Conservation (phyloP, 495 filamentous ascomycete genomes). For the Letharia lupina region DNA sequence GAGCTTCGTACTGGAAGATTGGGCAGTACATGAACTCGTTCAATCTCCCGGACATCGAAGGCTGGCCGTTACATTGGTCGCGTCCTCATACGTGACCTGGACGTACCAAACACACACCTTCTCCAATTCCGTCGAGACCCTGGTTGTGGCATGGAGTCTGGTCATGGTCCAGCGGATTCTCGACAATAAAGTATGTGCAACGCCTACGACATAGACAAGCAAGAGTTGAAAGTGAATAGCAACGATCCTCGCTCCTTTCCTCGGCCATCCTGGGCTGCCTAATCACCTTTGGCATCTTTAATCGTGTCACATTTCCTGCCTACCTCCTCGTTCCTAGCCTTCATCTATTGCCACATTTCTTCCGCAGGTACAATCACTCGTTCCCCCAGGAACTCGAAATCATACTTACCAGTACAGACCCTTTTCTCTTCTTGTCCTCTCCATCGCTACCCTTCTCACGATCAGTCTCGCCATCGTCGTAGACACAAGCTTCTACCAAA, state of each 20-base stretch:
- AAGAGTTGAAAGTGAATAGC: slow-evolving; percentile 33
- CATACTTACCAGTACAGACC: slow-evolving; percentile 45
- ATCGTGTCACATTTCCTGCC: slow-evolving; percentile 92
- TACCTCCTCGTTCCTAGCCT: slow-evolving; percentile 76
- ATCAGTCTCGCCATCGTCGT: slow-evolving; percentile 61
- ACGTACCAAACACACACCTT: slow-evolving; percentile 98
- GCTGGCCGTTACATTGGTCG: slow-evolving; percentile 67
- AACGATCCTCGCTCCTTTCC: slow-evolving; percentile 64
- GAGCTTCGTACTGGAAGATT: slow-evolving; percentile 94
- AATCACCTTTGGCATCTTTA: slow-evolving; percentile 79
- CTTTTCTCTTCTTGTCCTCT: slow-evolving; percentile 53
- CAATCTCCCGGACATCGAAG: slow-evolving; percentile 62
- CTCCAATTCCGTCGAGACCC: slow-evolving; percentile 92
- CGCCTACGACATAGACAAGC: neutral
- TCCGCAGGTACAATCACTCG: slow-evolving; percentile 54
- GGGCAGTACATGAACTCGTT: slow-evolving; percentile 88
- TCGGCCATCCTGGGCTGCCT: slow-evolving; percentile 70
- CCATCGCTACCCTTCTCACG: slow-evolving; percentile 52
- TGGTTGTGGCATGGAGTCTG: slow-evolving; percentile 83
- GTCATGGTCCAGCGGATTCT: slow-evolving; percentile 81
- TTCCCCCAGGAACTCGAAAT: slow-evolving; percentile 13
- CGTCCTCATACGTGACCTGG: slow-evolving; percentile 97
- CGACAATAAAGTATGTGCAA: slow-evolving; percentile 55
- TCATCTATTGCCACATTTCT: slow-evolving; percentile 74
- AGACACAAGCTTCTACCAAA: slow-evolving; percentile 76